These are phyloP conservation scores for Aspergillus taichungensis DNA, from an alignment of 495 filamentous ascomycete species.

Conservation along the genomic window DNA sequence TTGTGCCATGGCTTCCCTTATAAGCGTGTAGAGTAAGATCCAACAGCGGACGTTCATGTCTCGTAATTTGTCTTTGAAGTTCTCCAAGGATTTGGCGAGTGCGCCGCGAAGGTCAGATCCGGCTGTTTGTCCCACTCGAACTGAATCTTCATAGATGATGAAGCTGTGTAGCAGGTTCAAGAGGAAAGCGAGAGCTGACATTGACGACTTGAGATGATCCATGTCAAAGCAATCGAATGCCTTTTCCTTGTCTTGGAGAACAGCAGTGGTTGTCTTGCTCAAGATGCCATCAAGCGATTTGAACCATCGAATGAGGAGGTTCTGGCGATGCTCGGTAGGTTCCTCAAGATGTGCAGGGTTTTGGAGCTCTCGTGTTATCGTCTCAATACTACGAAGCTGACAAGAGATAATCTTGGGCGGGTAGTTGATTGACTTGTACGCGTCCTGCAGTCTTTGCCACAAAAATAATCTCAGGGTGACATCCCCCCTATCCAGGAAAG, in stretches of 20 bases:
- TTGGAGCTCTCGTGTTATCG: constrained; percentile 66
- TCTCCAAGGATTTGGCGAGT: constrained; percentile 38
- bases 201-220: constrained; percentile 59
- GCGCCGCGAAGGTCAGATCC: constrained; percentile 31
- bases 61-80: constrained; percentile 62
- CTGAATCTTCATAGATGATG: constrained; percentile 71
- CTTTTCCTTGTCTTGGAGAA: constrained; percentile 54
- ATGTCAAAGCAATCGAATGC: constrained; percentile 80
- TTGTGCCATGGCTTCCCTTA: constrained; percentile 67
- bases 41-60: constrained; percentile 87
- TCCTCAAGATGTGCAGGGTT: constrained; percentile 51
- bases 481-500: constrained; percentile 72
- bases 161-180: constrained; percentile 67
- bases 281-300: constrained; percentile 69
- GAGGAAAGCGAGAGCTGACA: constrained; percentile 57
- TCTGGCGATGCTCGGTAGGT: constrained; percentile 51
- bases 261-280: constrained; percentile 51
- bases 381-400: constrained; percentile 73
- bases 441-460: constrained; percentile 79
- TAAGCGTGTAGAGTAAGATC: constrained; percentile 65
- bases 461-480: constrained; percentile 75
- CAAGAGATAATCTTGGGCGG: constrained; percentile 80
- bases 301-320: constrained; percentile 62
- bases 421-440: constrained; percentile 77
- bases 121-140: constrained; percentile 59